Evolutionary conservation across 345 rosid species (phyloP).

Genomic region (Linum lewisii): DNA sequence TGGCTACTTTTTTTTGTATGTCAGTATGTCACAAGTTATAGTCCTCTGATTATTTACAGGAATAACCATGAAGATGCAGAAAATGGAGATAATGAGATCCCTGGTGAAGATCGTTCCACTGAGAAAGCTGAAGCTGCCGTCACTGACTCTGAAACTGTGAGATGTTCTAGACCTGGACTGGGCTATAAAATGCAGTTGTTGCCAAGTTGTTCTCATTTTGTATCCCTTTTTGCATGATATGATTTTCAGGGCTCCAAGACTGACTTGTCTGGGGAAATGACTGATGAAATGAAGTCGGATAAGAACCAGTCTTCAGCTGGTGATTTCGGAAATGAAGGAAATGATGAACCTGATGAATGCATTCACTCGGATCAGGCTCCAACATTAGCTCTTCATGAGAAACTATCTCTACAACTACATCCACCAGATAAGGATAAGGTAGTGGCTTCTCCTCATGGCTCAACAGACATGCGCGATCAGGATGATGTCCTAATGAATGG

Average conservation of each 20-base stretch:
- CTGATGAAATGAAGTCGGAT: conserved; percentile 33
- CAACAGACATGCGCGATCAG: conserved; percentile 21
- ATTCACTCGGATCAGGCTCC: conserved; percentile 71
- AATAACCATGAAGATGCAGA: conserved; percentile 45
- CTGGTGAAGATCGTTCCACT: conserved; percentile 33
- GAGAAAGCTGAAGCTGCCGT: conserved; percentile 39
- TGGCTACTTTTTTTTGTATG: no score
- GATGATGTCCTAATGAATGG: conserved; percentile 38
- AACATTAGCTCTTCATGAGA: conserved; percentile 57
- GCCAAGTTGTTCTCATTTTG: not conserved
- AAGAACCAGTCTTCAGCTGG: conserved; percentile 31
- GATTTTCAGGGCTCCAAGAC: conserved; percentile 39
- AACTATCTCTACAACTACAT: conserved; percentile 33
- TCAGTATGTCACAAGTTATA: not conserved
- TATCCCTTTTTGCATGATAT: conserved; percentile 9
- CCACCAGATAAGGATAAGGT: conserved; percentile 33
- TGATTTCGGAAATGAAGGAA: conserved; percentile 38
- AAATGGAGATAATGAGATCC: conserved; percentile 43
- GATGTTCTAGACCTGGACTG: conserved; percentile 11
- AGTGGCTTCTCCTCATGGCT: conserved; percentile 29
- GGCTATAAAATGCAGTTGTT: not conserved
- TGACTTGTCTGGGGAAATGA: conserved; percentile 33
- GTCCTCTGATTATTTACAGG: conserved; percentile 30
- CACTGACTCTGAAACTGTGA: conserved; percentile 31
- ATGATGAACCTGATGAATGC: conserved; percentile 47